A percentile compares a stretch with the other conserved stretches of the same genome.
phyloP scores from a whole-genome alignment of 768 basidiomycete genomes.

The Tricholoma sp. region DNA sequence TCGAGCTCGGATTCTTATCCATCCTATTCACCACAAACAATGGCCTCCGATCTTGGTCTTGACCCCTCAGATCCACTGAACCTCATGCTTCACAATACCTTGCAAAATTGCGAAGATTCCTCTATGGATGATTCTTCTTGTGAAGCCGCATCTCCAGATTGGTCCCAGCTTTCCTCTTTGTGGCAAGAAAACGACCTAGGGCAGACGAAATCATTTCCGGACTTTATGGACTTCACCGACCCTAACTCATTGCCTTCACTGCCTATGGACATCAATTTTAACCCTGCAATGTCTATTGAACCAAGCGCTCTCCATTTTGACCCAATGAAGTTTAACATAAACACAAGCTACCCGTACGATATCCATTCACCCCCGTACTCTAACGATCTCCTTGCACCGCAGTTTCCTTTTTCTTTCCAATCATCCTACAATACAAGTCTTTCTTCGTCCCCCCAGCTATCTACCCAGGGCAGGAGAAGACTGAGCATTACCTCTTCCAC shows the following conservation, averaged over 20 bases:
- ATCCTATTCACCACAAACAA: constrained; percentile 18
- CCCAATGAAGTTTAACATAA: constrained; percentile 22
- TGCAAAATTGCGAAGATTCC: constrained; percentile 26
- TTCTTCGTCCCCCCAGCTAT: constrained; percentile 22
- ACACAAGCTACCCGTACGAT: constrained; percentile 22
- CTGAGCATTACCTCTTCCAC: constrained; percentile 52
- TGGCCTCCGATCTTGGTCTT: constrained; percentile 41
- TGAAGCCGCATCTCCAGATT: constrained; percentile 37
- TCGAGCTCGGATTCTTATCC: constrained; percentile 13
- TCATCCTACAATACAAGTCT: constrained; percentile 7
- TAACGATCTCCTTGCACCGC: constrained; percentile 18
- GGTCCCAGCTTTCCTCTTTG: constrained; percentile 47
- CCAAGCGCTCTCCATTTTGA: constrained; percentile 58
- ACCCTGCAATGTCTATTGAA: constrained; percentile 55
- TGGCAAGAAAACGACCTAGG: constrained; percentile 37
- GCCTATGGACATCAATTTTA: constrained; percentile 58
- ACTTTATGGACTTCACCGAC: constrained; percentile 39
- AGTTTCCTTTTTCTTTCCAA: constrained; percentile 42
- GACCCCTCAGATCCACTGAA: constrained; percentile 57
- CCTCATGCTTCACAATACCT: constrained; percentile 46
- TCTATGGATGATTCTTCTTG: constrained; percentile 30
- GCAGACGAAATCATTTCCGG: constrained; percentile 29
- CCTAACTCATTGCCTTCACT: constrained; percentile 31
- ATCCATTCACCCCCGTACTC: constrained; percentile 18
- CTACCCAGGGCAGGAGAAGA: constrained; percentile 29